These are phyloP conservation scores for Fusarium sp. DNA, from an alignment of 2,329 filamentous ascomycete species.

Conservation along the genomic window DNA sequence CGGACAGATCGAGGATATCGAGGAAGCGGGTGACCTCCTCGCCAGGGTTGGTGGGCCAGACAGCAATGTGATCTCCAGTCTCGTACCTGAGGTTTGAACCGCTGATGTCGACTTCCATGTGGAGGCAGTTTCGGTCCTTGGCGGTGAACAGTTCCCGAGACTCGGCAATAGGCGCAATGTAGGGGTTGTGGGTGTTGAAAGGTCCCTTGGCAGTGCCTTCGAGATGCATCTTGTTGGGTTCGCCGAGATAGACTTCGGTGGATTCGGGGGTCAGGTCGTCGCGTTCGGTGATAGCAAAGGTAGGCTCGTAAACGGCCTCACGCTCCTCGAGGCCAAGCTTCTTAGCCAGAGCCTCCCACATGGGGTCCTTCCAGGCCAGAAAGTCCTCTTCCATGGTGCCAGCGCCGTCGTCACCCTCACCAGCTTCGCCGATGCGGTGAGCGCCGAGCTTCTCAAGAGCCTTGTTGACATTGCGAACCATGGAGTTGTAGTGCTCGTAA, in stretches of 20 bases:
- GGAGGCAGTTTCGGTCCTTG: constrained; percentile 93
- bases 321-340: constrained; percentile 93
- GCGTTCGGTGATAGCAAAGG: constrained; percentile 84
- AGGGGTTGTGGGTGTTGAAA: constrained; percentile 96
- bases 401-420: constrained; percentile 96
- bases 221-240: constrained; percentile 96
- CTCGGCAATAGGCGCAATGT: constrained; percentile 91
- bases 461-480: constrained; percentile 93
- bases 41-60: constrained; percentile 97
- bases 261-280: constrained; percentile 80
- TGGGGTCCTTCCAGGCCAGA: constrained; percentile 98
- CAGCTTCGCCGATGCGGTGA: constrained; percentile 84
- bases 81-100: constrained; percentile 93
- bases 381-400: constrained; percentile 99
- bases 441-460: constrained; percentile 86
- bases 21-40: constrained; percentile 93
- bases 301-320: constrained; percentile 94
- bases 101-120: constrained; percentile 93
- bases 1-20: constrained; percentile 77
- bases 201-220: constrained; percentile 86
- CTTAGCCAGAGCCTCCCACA: constrained; percentile 89
- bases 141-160: constrained; percentile 92
- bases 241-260: constrained; percentile 89
- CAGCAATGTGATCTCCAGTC: constrained; percentile 95
- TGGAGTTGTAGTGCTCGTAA: constrained; percentile 99